Evolutionary conservation across 495 filamentous ascomycete genomes (phyloP), one percentile per base, ranked within the genome.

Genomic region (Neurospora africana): DNA sequence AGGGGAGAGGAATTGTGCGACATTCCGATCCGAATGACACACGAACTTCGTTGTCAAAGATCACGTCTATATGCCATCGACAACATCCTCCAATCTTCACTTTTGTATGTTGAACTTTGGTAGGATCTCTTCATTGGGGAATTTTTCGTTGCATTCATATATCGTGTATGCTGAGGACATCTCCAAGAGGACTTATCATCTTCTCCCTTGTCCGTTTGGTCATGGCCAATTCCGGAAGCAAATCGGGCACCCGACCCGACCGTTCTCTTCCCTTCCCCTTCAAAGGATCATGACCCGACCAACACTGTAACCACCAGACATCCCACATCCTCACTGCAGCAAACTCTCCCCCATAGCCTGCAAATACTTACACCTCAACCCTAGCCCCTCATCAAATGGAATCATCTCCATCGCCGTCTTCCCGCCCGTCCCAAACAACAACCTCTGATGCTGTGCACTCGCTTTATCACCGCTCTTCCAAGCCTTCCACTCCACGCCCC

Each of bases 351-450:
- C 44, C 9, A 65, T 65, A 30, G 7, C 3, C 17, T 68, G 23
- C 38, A 91, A 78, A 80, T 88, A 89, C 17, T 77, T 58, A 78
- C 90, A 91, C 47, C 86, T 84, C 33, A 72, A 75, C 74, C 73
- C 75, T 76, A 89, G 84, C 27, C 78, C 81, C 9, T 65, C 23
- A 13, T 83, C 80, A 30, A 89, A 86, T 4, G 69, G 79, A 65
- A 65, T 65, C 53, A 17, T 15, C 79, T 91, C 89, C 87, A 90
- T 91, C 8, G 39, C 69, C 37, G 81, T 83, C n/a, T 81, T 88
- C 17, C 85, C 79, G 6, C 86, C 84, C 30, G 87, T 89, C 68
- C 82, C 74, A 69, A 91, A 87, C 71, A 85, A 81, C 21, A 91
- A 73, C 19, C 89, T 82, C 70, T 79, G 75, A 72, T 81, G 81